Evolutionary conservation across 164 flowering plant species (phyloP).

Genomic region (Chimonanthus salicifolius): DNA sequence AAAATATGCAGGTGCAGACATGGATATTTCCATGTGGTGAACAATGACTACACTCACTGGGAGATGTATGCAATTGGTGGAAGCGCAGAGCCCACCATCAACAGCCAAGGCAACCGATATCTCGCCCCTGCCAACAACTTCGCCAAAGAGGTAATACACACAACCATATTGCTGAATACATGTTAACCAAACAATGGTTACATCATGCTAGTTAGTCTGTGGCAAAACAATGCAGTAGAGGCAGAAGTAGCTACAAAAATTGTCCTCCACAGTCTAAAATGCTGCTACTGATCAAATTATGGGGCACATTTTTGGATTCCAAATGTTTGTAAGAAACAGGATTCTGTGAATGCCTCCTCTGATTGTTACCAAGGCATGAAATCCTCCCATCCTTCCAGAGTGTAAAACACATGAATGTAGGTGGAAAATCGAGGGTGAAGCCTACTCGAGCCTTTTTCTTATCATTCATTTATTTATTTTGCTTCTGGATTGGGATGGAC

Average conservation of each 20-base stretch:
- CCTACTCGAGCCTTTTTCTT: not conserved
- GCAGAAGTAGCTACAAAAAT: no score
- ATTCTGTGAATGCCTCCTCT: not conserved
- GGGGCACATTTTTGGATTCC: not conserved
- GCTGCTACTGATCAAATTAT: no score
- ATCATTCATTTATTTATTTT: not conserved
- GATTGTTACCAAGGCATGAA: no score
- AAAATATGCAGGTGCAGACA: conserved; percentile 59
- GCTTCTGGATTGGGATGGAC: conserved; percentile 7
- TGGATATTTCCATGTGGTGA: conserved; percentile 92
- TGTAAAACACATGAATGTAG: no score
- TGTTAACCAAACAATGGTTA: not conserved
- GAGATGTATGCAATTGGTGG: conserved; percentile 98
- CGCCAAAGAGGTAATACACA: conserved; percentile 64
- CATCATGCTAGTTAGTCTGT: not conserved
- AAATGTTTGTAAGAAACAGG: not conserved
- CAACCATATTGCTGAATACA: not conserved
- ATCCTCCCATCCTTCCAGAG: no score
- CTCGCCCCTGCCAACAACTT: conserved; percentile 61
- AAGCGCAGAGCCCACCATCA: conserved; percentile 85
- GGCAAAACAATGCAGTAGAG: not conserved
- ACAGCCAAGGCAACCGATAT: conserved; percentile 88
- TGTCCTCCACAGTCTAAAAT: no score
- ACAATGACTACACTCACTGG: conserved; percentile 98
- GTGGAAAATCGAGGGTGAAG: no score